Percentiles rank a stretch among this genome's conserved stretches.
These are phyloP conservation scores for Xylariaceae sp. DNA, from an alignment of 2,329 filamentous ascomycete species.

Conservation along the genomic window DNA sequence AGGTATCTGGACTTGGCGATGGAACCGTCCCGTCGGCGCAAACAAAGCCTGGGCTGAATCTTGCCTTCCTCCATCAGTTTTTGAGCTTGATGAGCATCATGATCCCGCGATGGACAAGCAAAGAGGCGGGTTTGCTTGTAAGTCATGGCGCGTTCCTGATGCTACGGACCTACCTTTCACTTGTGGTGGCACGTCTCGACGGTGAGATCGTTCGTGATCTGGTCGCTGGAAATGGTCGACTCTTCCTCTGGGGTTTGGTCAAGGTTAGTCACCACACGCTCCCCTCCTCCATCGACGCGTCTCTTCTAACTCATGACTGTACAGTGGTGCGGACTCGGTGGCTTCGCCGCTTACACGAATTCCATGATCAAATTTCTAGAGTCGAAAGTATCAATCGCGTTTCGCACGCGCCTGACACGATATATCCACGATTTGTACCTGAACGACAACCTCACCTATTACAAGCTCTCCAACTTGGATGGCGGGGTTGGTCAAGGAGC, in stretches of 20 bases:
- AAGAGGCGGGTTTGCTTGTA: slow-evolving; percentile 84
- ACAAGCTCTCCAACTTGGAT: slow-evolving; percentile 88
- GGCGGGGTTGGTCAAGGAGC: slow-evolving; percentile 87
- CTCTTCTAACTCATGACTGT: slow-evolving; percentile 13
- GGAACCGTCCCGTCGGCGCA: slow-evolving; percentile 77
- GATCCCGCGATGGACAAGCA: slow-evolving; percentile 92
- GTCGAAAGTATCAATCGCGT: slow-evolving; percentile 96
- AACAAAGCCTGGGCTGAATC: slow-evolving; percentile 88
- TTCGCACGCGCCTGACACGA: slow-evolving; percentile 86
- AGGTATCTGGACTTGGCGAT: slow-evolving; percentile 71
- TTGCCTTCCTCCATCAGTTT: slow-evolving; percentile 96
- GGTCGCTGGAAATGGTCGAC: slow-evolving; percentile 86
- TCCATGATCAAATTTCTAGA: slow-evolving; percentile 99
- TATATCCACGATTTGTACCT: slow-evolving; percentile 98
- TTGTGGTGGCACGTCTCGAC: slow-evolving; percentile 87
- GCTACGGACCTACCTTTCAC: slow-evolving; percentile 85
- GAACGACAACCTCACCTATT: slow-evolving; percentile 92
- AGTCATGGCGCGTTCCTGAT: slow-evolving; percentile 88
- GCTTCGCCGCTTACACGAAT: slow-evolving; percentile 93
- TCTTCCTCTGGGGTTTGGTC: slow-evolving; percentile 79
- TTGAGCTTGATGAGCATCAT: slow-evolving; percentile 94
- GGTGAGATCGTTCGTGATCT: slow-evolving; percentile 94
- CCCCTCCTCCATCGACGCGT: slow-evolving; percentile 1
- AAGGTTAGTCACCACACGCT: slow-evolving; percentile 49
- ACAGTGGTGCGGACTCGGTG: slow-evolving; percentile 86